A percentile compares a stretch with the other conserved stretches of the same genome.
phyloP scores from a whole-genome alignment of 1,139 yeast species.

The Sporopachydermia cereana region DNA sequence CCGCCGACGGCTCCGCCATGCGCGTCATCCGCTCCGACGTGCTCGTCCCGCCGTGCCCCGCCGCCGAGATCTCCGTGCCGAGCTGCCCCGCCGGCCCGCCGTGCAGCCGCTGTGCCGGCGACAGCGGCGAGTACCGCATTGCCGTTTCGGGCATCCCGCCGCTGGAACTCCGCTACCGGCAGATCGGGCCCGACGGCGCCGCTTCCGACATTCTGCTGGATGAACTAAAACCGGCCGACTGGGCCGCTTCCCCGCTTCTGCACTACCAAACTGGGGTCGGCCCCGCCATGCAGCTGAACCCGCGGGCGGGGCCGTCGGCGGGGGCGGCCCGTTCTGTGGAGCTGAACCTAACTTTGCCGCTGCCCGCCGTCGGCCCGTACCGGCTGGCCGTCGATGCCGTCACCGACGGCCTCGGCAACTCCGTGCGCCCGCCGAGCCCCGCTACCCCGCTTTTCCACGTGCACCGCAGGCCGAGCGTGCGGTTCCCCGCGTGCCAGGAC shows the following conservation, averaged over 20 bases:
- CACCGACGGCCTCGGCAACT: background rate
- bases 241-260: slow-evolving; percentile 27
- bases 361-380: background rate
- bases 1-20: slow-evolving; percentile 50
- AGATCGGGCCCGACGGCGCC: slow-evolving; percentile 40
- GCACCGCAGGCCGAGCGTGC: background rate
- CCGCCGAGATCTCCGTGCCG: slow-evolving; percentile 35
- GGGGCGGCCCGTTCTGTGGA: slow-evolving; percentile 23
- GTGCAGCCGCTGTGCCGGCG: slow-evolving; percentile 47
- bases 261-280: slow-evolving; percentile 14
- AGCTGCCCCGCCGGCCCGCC: slow-evolving; percentile 13
- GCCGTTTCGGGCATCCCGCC: slow-evolving; percentile 70
- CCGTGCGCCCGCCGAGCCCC: background rate
- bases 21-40: slow-evolving; percentile 55
- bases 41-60: slow-evolving; percentile 68
- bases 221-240: slow-evolving; percentile 36
- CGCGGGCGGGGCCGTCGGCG: slow-evolving; percentile 8
- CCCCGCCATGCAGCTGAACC: slow-evolving; percentile 9
- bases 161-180: slow-evolving; percentile 46
- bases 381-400: background rate
- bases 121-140: slow-evolving; percentile 41
- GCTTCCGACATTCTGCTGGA: slow-evolving; percentile 32
- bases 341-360: slow-evolving; percentile 20
- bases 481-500: background rate
- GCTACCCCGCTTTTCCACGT: background rate